Percentiles rank a stretch among this genome's conserved stretches.
Evolutionary conservation across 768 basidiomycete species (phyloP).

Genomic region (Mycena vulgaris): DNA sequence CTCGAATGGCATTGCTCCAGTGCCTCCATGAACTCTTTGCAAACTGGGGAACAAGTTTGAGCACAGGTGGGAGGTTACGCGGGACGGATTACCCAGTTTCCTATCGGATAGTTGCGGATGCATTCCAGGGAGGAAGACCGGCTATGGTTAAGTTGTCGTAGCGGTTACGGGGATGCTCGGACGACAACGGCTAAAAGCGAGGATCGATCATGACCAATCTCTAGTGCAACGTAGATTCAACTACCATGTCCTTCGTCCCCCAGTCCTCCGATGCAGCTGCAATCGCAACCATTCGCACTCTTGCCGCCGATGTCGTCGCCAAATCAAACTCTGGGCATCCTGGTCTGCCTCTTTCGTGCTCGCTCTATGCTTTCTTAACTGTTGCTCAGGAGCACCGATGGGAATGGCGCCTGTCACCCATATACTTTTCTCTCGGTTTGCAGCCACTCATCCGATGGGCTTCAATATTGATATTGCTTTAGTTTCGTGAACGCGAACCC

Average conservation of each 20-base stretch:
- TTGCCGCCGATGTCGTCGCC: slow-evolving; percentile 66
- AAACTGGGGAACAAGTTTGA: slow-evolving; percentile 60
- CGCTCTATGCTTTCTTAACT: slow-evolving; percentile 83
- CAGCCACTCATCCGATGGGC: not conserved
- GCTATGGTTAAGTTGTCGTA: slow-evolving; percentile 2
- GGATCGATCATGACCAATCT: slow-evolving; percentile 6
- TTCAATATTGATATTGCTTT: not conserved
- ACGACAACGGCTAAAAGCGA: slow-evolving; percentile 1
- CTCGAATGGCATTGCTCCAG: slow-evolving; percentile 79
- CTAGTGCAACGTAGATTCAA: not conserved
- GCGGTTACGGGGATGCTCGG: too few relatives aligned
- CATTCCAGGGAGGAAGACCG: slow-evolving; percentile 55
- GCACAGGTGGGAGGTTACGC: not conserved
- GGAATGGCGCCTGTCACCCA: slow-evolving; percentile 92
- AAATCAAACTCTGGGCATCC: slow-evolving; percentile 35
- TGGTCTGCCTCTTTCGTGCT: slow-evolving; percentile 46
- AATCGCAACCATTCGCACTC: slow-evolving; percentile 42
- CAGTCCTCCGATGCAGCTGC: slow-evolving; percentile 21
- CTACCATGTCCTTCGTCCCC: slow-evolving; percentile 33
- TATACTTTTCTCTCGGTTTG: slow-evolving; percentile 82
- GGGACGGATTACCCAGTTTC: slow-evolving; percentile 61
- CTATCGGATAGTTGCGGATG: slow-evolving; percentile 83
- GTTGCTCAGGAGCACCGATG: slow-evolving; percentile 88
- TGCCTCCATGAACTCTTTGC: slow-evolving; percentile 84
- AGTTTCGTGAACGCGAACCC: slow-evolving; percentile 94